A percentile compares a stretch with the other conserved stretches of the same genome.
phyloP scores from a whole-genome alignment of 2,329 filamentous ascomycete species.

The Lachnellula cervina region DNA sequence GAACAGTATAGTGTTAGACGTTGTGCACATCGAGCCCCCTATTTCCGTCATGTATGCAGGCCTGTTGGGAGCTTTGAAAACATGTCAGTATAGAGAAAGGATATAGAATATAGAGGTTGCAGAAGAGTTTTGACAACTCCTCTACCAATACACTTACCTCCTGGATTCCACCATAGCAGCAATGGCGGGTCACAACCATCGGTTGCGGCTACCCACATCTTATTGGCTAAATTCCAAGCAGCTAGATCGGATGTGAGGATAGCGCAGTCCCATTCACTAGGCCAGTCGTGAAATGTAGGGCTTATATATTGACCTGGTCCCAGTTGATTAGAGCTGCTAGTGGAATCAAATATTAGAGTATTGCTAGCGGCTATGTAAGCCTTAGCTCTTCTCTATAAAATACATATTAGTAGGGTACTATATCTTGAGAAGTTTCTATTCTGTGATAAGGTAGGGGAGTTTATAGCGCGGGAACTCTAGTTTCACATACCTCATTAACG shows the following conservation, averaged over 20 bases:
- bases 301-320: neutral
- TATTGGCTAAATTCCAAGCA: conserved; percentile 4
- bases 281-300: neutral
- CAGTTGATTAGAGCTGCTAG: neutral
- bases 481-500: neutral
- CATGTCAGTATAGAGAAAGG: neutral
- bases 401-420: neutral
- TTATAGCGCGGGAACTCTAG: neutral
- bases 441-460: too few species aligned
- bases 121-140: neutral
- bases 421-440: neutral
- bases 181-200: neutral
- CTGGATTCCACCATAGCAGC: neutral
- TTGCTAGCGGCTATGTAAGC: neutral
- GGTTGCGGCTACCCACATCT: conserved; percentile 1
- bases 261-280: neutral
- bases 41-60: neutral
- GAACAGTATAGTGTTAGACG: neutral
- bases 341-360: neutral
- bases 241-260: neutral
- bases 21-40: neutral
- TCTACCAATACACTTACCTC: conserved; percentile 4
- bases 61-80: conserved; percentile 2
- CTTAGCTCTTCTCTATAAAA: neutral
- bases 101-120: neutral